A percentile compares a stretch with the other conserved stretches of the same genome.
These are phyloP conservation scores for Amniculicola lignicola DNA, from an alignment of 495 filamentous ascomycete genomes.

Conservation along the genomic window DNA sequence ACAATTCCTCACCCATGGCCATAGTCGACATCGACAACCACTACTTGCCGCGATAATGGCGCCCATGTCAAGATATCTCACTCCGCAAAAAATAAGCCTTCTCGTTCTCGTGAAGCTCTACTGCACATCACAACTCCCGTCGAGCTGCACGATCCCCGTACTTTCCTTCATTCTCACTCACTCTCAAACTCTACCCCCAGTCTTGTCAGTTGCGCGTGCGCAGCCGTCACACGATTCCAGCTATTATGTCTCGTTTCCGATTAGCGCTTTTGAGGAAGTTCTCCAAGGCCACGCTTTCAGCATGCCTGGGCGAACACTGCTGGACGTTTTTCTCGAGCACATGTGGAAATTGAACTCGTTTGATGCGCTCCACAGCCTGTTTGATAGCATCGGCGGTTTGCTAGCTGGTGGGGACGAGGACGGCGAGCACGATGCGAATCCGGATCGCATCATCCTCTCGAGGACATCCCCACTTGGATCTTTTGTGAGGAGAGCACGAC, in stretches of 20 bases:
- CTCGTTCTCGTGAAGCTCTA: slow-evolving; percentile 80
- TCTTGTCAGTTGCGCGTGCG: slow-evolving; percentile 40
- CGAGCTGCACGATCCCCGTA: slow-evolving; percentile 70
- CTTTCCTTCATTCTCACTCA: slow-evolving; percentile 80
- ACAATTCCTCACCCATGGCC: too few relatives aligned
- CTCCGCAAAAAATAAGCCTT: slow-evolving; percentile 79
- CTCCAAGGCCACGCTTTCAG: slow-evolving; percentile 60
- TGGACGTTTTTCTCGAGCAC: slow-evolving; percentile 80
- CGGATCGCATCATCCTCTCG: slow-evolving; percentile 35
- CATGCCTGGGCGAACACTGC: slow-evolving; percentile 73
- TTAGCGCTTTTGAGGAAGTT: slow-evolving; percentile 64
- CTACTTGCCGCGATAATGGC: too few relatives aligned
- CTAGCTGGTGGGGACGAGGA: slow-evolving; percentile 7
- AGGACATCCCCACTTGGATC: slow-evolving; percentile 76
- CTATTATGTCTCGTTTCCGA: slow-evolving; percentile 53
- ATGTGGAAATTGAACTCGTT: slow-evolving; percentile 73
- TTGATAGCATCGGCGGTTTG: slow-evolving; percentile 15
- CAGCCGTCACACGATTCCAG: slow-evolving; percentile 9
- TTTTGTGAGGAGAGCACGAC: slow-evolving; percentile 71
- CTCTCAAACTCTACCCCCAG: slow-evolving; percentile 61
- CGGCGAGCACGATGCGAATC: neutral
- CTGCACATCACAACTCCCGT: slow-evolving; percentile 69
- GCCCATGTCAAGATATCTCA: slow-evolving; percentile 81
- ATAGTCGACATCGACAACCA: too few relatives aligned
- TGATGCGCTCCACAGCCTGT: slow-evolving; percentile 31